These are phyloP conservation scores for Quercus robur DNA, from an alignment of 306 rosid genomes.

Conservation along the genomic window DNA sequence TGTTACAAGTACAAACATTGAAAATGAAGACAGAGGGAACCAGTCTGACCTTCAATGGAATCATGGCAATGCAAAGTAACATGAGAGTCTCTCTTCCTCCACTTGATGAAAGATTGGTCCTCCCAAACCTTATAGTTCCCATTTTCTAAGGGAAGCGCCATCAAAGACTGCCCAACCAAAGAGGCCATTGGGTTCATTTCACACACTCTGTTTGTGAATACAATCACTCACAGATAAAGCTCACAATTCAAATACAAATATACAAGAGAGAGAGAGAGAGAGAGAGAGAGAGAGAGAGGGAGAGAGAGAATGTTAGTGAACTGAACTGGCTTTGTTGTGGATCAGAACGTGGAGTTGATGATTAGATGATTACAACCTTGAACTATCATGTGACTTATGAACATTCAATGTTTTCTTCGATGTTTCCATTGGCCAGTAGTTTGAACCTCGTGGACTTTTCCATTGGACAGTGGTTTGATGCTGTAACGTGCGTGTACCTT, in stretches of 20 bases:
- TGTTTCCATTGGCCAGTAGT: no score
- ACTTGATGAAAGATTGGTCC: slow-evolving; percentile 83
- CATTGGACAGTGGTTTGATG: no score
- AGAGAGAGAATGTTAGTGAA: not conserved
- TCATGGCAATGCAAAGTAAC: slow-evolving; percentile 86
- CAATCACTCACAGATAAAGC: not conserved
- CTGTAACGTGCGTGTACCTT: no score
- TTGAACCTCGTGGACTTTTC: no score
- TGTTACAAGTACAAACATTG: not conserved
- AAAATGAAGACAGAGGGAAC: not conserved
- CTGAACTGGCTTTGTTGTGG: not conserved
- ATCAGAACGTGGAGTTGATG: not conserved
- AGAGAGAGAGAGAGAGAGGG: not conserved
- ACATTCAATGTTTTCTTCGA: no score
- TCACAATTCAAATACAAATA: not conserved
- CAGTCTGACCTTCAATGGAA: slow-evolving; percentile 71
- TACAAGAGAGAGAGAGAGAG: not conserved
- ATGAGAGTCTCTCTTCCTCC: slow-evolving; percentile 87
- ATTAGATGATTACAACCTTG: not conserved
- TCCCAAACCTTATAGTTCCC: slow-evolving; percentile 71
- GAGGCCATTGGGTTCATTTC: slow-evolving; percentile 28
- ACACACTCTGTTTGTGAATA: not conserved
- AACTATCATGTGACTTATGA: not conserved
- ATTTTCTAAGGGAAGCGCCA: slow-evolving; percentile 36
- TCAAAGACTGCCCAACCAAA: slow-evolving; percentile 44